Percentiles rank a stretch among this genome's conserved stretches.
Conservation (phyloP, 768 basidiomycete species). For the Mycena crocata region DNA sequence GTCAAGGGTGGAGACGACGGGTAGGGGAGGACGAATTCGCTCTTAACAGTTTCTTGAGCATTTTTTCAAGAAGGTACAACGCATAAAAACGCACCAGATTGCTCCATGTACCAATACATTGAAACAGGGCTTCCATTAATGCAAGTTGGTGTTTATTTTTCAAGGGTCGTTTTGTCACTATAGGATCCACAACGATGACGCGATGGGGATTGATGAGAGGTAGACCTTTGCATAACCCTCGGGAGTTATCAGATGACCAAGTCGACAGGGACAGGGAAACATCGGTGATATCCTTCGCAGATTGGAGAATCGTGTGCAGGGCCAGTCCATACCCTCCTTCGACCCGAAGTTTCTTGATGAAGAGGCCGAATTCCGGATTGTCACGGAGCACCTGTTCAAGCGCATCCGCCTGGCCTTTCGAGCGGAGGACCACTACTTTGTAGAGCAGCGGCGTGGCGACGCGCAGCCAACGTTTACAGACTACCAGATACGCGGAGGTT, state of each 20-base stretch:
- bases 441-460: conserved; percentile 38
- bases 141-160: neutral
- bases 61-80: too few relatives aligned
- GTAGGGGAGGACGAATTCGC: neutral
- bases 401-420: neutral
- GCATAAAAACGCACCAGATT: too few relatives aligned
- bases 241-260: too few relatives aligned
- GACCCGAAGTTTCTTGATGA: conserved; percentile 39
- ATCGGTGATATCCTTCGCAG: too few relatives aligned
- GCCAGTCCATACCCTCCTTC: conserved; percentile 34
- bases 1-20: too few relatives aligned
- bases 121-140: neutral
- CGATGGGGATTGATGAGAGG: conserved; percentile 9
- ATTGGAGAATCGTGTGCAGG: conserved; percentile 12
- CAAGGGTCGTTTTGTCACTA: neutral
- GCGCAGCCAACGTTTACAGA: conserved; percentile 39
- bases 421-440: conserved; percentile 35
- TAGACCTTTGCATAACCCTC: conserved; percentile 1
- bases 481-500: too few relatives aligned
- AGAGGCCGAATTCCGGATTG: conserved; percentile 6
- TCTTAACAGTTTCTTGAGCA: neutral
- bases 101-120: neutral
- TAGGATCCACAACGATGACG: conserved; percentile 1
- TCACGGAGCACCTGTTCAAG: neutral
- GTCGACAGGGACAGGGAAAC: too few relatives aligned